Evolutionary conservation across 306 rosid species (phyloP).

Genomic region (Pueraria montana): DNA sequence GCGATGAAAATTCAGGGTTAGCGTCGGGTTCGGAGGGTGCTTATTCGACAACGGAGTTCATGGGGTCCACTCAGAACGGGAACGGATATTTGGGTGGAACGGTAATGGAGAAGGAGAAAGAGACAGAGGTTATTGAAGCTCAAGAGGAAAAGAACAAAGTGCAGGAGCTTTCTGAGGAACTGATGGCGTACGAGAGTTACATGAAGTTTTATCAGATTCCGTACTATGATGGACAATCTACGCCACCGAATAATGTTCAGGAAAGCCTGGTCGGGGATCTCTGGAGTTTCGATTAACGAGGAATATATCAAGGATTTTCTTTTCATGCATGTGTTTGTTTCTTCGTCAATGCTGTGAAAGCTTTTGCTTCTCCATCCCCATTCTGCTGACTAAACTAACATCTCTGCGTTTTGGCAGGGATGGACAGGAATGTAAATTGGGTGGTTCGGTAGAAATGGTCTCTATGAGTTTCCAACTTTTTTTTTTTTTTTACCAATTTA

Average conservation of each 20-base stretch:
- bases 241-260: conserved; percentile 54
- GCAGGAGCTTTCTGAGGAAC: conserved; percentile 81
- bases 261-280: conserved; percentile 74
- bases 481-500: neutral
- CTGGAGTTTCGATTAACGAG: conserved; percentile 79
- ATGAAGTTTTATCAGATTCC: conserved; percentile 94
- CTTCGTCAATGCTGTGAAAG: conserved; percentile 25
- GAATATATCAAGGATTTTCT: neutral
- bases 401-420: conserved; percentile 27
- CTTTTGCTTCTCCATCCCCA: neutral
- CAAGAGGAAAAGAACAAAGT: conserved; percentile 59
- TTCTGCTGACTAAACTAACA: conserved; percentile 13
- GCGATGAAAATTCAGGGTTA: conserved; percentile 45
- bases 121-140: neutral
- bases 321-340: neutral
- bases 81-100: neutral
- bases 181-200: conserved; percentile 82
- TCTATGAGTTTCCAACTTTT: conserved; percentile 21
- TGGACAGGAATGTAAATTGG: conserved; percentile 45
- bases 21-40: conserved; percentile 51
- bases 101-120: conserved; percentile 40
- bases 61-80: conserved; percentile 33
- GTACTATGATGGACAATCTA: conserved; percentile 77
- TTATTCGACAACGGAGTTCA: conserved; percentile 44
- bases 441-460: neutral